Evolutionary conservation across 352 stramenopile species (phyloP), one percentile per base, ranked within the genome.

Genomic region (Thalassiosira pacifica): DNA sequence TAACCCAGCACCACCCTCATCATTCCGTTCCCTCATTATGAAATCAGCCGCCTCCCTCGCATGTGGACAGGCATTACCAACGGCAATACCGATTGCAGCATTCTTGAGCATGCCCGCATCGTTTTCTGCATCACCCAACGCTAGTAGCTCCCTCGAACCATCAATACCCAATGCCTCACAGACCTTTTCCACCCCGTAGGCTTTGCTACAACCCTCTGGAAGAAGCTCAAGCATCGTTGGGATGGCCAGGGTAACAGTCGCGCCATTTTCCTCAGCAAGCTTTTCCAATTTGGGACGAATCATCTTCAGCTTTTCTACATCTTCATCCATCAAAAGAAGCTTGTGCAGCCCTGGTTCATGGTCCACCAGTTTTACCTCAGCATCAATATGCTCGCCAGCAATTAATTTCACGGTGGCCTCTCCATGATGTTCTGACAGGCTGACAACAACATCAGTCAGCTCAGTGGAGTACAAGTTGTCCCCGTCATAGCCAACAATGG

Each of bases 121-220:
- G 82, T 96, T 96, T 74, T 96, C 92, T 5, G 90, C 93, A 89
- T 96, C 93, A 10, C 93, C 93, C 22, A 95, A 60, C 9, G 93
- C 89, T 11, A 95, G 63, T 10, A 95, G 64, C 42, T 96, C 82
- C 0, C 53, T 88, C 16, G 24, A 32, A 10, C 85, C 70, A 80
- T 94, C 66, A 57, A 96, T 87, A 19, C 82, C 83, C 16, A 95
- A 68, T 61, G 81, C 76, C 59, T 92, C 81, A 65, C 91, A 95
- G 3, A 95, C 57, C 27, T 91, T 89, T 81, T 85, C 19, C 1
- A 96, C 93, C 10, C 93, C 93, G 31, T 90, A 42, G 8, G 85
- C 90, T 72, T 96, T 96, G 2, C 85, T 92, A 73, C 85, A 92
- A 27, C 88, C 89, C 18, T 59, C 29, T 40, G 93, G 93, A 22